Base-by-base conservation (phyloP, 1,139 yeast genomes). In the Sugiyamaella pinicola region DNA sequence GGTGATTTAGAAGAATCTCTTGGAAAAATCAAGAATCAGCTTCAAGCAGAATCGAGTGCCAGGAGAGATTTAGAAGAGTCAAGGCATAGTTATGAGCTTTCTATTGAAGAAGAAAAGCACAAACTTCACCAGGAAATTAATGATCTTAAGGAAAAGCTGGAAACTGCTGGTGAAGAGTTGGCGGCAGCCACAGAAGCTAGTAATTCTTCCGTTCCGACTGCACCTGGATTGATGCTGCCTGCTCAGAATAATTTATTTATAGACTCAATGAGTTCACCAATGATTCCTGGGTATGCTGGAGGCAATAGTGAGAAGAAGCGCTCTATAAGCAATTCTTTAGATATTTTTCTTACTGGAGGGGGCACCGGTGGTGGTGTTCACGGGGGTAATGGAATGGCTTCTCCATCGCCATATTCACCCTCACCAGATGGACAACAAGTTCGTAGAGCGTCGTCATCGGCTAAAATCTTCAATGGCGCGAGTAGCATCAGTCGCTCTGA, bases 41-140 rank as follows among this genome's bases (percentile, higher is more conserved):
- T 39, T 7, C 24, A 39, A 9, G 9, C 8, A 9, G 26, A 13
- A 33, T 15, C 29, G 5, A 28, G 8, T 31, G 31, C 29, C 15
- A 47, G 21, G 22, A 40, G 31, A 2, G 34, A 38, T 8, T 5
- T 39, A 3, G 15, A 34, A n/a, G 31, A 33, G n/a, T 24, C 45
- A 2, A 38, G 26, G 17, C 18, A 6, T 21, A 22, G 4, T 9
- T 31, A 39, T 33, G 46, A 40, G 39, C 13, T 5, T n/a, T 39
- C 39, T 5, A 31, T 46, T 4, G 38, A 33, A 17, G 35, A 54
- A 1, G 61, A 69, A 10, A 55, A 64, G 8, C 61, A 56, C 18
- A 47, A 58, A 8, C 47, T 55, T 12, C 50, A 60, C 6, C 58
- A 58, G 12, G 58, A 60, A 41, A 24, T 41, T 12, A 41, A 49